Evolutionary conservation across 306 rosid genomes (phyloP), one percentile per base, ranked within the genome.

Genomic region (Dalbergia cochinchinensis): DNA sequence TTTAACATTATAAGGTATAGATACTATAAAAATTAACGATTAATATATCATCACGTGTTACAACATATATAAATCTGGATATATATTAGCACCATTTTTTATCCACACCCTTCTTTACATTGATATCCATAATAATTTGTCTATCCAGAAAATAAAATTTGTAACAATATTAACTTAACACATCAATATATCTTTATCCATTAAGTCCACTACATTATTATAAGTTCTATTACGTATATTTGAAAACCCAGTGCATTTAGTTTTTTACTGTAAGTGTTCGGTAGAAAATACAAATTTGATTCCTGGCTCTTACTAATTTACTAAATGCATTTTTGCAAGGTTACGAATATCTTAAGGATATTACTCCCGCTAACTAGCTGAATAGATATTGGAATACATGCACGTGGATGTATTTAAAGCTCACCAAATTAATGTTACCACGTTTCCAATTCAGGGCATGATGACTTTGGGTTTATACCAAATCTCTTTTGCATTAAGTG

Each of bases 391-490:
- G 35, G 62, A 44, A 26, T 1, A 26, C 31, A 26, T 51, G 65
- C 71, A 68, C 34, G 58, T 74, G 73, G 53, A 42, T 45, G 11
- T 58, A 48, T 82, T 68, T 50, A 55, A 82, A 70, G 54, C 33
- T 65, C 59, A 57, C 76, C 78, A 64, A 19, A 70, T 39, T 48
- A 66, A 54, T 37, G 76, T 58, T 79, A 9, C 26, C 33, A 53
- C 33, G 51, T 70, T 69, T 59, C 73, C 69, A 80, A 55, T 75
- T 79, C 16, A 63, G 78, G 57, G 65, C n/a, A 78, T 65, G 84
- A 54, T 73, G 82, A 73, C 71, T 72, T 80, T 80, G 54, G 77
- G 57, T 59, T 83, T 78, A 2, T 26, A 77, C 70, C 82, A 64
- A 53, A 63, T 76, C 69, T 60, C 64, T 74, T 59, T 65, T 59